Percentiles rank a stretch among this genome's conserved stretches.
Conservation (phyloP, 2,329 filamentous ascomycete genomes). For the Sporothrix schenckii region DNA sequence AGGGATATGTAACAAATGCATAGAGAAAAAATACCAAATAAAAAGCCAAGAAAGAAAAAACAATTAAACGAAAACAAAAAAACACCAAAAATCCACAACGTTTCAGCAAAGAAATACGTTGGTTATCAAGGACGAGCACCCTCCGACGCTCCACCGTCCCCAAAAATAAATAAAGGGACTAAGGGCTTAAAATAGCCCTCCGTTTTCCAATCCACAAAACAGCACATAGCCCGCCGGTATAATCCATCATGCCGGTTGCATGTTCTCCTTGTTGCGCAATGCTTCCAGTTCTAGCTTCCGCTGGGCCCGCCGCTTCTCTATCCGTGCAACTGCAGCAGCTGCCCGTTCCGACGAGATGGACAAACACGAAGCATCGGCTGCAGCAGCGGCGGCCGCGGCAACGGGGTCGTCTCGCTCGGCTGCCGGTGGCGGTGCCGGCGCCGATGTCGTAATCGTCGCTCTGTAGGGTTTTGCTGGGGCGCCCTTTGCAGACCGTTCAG, state of each 20-base stretch:
- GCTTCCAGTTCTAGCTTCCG: constrained; percentile 41
- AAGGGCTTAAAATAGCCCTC: not conserved
- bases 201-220: not conserved
- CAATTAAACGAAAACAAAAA: not conserved
- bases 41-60: not conserved
- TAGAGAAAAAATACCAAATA: not conserved
- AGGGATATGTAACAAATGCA: constrained; percentile 15
- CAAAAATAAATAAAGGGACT: not conserved
- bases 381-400: constrained; percentile 14
- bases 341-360: constrained; percentile 55
- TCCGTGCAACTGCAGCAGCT: constrained; percentile 58
- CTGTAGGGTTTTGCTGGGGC: not conserved
- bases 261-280: constrained; percentile 56
- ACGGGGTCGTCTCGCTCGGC: not conserved
- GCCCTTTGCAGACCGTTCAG: not conserved
- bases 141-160: not conserved
- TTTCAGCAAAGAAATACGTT: not conserved
- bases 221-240: not conserved
- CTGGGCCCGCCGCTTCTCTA: constrained; percentile 58
- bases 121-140: not conserved
- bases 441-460: not conserved
- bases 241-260: constrained; percentile 43
- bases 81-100: not conserved
- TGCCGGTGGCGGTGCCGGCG: not conserved
- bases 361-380: constrained; percentile 43